These are phyloP conservation scores for Bauhinia variegata DNA, from an alignment of 306 rosid genomes.

Conservation along the genomic window DNA sequence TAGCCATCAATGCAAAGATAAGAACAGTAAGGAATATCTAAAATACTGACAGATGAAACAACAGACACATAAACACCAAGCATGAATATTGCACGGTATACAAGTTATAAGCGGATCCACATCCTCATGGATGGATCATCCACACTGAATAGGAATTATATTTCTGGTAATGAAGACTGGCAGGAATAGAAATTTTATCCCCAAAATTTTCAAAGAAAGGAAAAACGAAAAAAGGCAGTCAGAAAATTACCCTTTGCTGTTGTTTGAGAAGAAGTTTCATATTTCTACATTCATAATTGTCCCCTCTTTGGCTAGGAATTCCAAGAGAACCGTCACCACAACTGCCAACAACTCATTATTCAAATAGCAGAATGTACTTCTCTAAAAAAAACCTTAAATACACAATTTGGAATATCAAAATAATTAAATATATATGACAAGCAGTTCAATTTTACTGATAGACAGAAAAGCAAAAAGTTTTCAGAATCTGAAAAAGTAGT, in stretches of 20 bases:
- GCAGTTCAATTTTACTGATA: neutral
- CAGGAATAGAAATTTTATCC: neutral
- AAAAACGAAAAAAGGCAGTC: conserved; percentile 26
- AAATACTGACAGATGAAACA: conserved; percentile 15
- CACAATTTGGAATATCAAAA: neutral
- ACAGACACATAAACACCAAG: neutral
- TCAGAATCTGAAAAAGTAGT: neutral
- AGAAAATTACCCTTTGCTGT: conserved; percentile 83
- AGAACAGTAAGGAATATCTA: neutral
- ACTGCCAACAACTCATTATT: conserved; percentile 54
- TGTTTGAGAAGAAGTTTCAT: conserved; percentile 99
- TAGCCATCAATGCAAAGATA: conserved; percentile 17
- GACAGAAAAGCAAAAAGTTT: conserved; percentile 1
- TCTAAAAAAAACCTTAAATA: conserved; percentile 4
- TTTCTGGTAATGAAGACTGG: neutral
- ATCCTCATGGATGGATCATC: neutral
- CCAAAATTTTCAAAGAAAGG: conserved; percentile 14
- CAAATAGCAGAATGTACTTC: conserved; percentile 26
- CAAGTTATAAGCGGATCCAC: conserved; percentile 2
- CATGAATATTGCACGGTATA: too few relatives aligned
- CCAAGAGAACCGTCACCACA: conserved; percentile 98
- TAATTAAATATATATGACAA: conserved; percentile 1
- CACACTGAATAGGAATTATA: neutral
- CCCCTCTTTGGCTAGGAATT: conserved; percentile 95
- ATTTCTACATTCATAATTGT: conserved; percentile 98